Evolutionary conservation across 371 early-diverging fungal species (phyloP).

Genomic region (Mucor indicus): DNA sequence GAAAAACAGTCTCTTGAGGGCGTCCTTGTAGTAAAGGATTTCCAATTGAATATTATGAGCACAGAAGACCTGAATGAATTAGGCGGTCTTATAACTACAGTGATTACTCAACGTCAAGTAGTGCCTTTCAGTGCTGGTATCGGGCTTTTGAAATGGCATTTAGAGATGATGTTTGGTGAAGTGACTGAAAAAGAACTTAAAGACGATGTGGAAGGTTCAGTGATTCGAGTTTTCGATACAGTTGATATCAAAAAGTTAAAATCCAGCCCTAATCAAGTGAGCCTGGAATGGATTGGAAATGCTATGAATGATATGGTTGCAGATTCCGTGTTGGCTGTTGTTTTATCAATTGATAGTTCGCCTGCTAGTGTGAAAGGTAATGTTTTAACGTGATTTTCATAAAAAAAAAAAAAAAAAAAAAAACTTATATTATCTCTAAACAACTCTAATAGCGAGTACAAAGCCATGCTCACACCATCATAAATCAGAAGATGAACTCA

Average conservation of each 20-base stretch:
- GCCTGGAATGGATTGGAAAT: conserved; percentile 91
- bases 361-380: conserved; percentile 90
- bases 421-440: background rate
- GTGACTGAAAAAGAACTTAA: conserved; percentile 37
- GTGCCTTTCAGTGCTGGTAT: conserved; percentile 80
- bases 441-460: conserved; percentile 31
- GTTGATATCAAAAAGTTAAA: conserved; percentile 66
- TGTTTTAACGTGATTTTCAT: background rate
- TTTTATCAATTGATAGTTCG: conserved; percentile 81
- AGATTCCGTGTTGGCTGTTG: conserved; percentile 86
- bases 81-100: conserved; percentile 74
- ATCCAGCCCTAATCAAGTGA: conserved; percentile 53
- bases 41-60: conserved; percentile 82
- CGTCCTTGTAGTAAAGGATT: conserved; percentile 87
- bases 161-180: conserved; percentile 90
- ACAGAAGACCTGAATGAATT: conserved; percentile 76
- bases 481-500: conserved; percentile 12
- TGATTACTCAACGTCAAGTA: conserved; percentile 75
- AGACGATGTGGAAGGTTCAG: conserved; percentile 27
- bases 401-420: background rate
- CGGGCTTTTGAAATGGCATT: conserved; percentile 80
- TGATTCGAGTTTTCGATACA: conserved; percentile 70
- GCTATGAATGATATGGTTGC: conserved; percentile 94
- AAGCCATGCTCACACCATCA: conserved; percentile 41
- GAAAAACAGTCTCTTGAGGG: conserved; percentile 72